Base-by-base conservation (phyloP, 345 rosid species). In the Noccaea caerulescens region DNA sequence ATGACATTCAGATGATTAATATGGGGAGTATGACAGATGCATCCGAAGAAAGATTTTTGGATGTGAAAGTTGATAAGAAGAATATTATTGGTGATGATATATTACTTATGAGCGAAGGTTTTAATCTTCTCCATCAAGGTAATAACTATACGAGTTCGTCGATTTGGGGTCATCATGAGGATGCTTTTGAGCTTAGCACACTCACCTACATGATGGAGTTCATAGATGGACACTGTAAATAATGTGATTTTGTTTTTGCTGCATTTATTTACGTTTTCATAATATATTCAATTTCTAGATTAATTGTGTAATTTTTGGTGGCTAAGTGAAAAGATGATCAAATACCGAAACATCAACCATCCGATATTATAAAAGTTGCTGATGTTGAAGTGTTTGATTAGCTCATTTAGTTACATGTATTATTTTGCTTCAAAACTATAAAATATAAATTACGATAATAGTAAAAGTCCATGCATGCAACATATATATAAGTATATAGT, bases 141-240 rank as follows among this genome's bases (percentile, higher is more conserved):
- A 44, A 54, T 38, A 59, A 53, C 65, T 72, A 54, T 58, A 20
- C 71, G 64, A 76, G 63, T 68, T 45, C 50, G 50, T 67, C 87
- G 45, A 70, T 78, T 57, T 83, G 87, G 81, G 44, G 74, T 80
- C 71, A 45, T 20, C 32, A 77, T 66, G 81, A 69, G 53, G 76
- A 69, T 61, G 80, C 71, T 9, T 58, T 77, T 34, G 81, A 80
- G 61, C 67, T 84, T 32, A 75, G 80, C 47, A 50, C 66, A 47
- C 67, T 79, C 60, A 63, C 60, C 59, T 66, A 66, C 59, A 77
- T 80, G 72, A 68, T 78, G 77, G 84, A 82, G 16, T 69, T 76
- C 38, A 68, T 78, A 46, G 73, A 83, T 54, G 82, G 63, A 4
- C 74, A 38, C 30, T 76, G 76, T 69, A 72, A 73, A 59, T 37